phyloP scores from a whole-genome alignment of 352 stramenopile species.

The Elongisporangium anandrum region DNA sequence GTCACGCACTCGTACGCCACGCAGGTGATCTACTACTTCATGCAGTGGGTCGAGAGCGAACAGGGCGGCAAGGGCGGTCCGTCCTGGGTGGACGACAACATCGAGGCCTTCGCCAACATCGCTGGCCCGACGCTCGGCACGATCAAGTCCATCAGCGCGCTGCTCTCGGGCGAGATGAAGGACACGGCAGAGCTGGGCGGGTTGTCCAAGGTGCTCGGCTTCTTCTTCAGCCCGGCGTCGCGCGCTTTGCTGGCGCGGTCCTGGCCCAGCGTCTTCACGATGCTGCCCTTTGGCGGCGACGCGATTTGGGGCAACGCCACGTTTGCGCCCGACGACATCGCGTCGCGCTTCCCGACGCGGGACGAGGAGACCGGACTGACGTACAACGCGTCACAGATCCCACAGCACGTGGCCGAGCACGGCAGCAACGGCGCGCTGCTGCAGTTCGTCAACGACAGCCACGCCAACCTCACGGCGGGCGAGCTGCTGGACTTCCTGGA shows the following conservation, averaged over 20 bases:
- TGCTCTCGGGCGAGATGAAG: constrained; percentile 95
- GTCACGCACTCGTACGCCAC: constrained; percentile 92
- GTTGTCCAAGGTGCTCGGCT: constrained; percentile 81
- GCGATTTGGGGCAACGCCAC: constrained; percentile 74
- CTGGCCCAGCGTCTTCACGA: constrained; percentile 85
- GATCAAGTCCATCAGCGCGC: constrained; percentile 88
- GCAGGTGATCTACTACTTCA: constrained; percentile 93
- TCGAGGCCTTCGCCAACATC: constrained; percentile 93
- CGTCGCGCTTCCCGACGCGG: constrained; percentile 41
- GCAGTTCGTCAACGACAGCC: constrained; percentile 44
- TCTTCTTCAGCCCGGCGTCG: constrained; percentile 61
- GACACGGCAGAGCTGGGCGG: constrained; percentile 89
- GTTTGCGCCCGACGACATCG: constrained; percentile 65
- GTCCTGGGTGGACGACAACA: constrained; percentile 91
- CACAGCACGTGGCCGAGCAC: constrained; percentile 36
- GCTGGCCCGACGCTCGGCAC: constrained; percentile 92
- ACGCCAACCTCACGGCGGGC: constrained; percentile 53
- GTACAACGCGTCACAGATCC: constrained; percentile 24
- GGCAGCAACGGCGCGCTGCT: constrained; percentile 48
- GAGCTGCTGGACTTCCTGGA: constrained; percentile 44
- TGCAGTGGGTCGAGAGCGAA: constrained; percentile 92
- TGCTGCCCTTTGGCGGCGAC: constrained; percentile 92
- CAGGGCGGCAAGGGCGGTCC: constrained; percentile 81
- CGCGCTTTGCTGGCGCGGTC: constrained; percentile 57
- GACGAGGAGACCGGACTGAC: constrained; percentile 24